Base-by-base conservation (phyloP, 768 basidiomycete genomes). In the Cyathus striatus region DNA sequence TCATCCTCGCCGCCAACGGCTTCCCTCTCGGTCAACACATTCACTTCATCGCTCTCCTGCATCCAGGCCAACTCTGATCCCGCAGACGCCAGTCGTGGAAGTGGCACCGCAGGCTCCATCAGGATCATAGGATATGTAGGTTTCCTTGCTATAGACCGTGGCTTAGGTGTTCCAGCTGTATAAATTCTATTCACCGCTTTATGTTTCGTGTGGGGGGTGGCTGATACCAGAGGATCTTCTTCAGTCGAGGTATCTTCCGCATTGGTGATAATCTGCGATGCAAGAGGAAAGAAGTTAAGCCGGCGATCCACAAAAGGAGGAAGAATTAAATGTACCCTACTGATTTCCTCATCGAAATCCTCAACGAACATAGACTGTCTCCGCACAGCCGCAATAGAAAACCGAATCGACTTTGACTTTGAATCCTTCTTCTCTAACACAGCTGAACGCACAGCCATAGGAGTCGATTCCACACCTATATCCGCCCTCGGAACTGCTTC, bases 161-260 rank as follows among this genome's bases (percentile, higher is more conserved):
- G 53, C 23, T 30, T 40, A 45, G 16, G 47, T 42, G 16, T 60
- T 38, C 59, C 57, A 6, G 55, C 56, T 6, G 60, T 62, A 50
- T 59, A 62, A 16, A 66, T 62, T 33, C 62, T 55, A 40, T 60
- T 59, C 16, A 56, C 43, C n/a, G 38, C 33, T 18, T 51, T 55
- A 10, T 23, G 20, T 30, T 50, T 55, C n/a, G 51, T 32, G 26
- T 46, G 51, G 23, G 49, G 49, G 1, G 62, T 56, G 30, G 38
- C 38, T 14, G 38, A 32, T n/a, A 42, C 34, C 9, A 27, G 25
- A 17, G 45, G 21, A 17, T 49, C 38, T 25, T 45, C 38, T 39
- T 49, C 43, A 30, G 12, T 14, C 17, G 35, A 36, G 35, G 1
- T 18, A 22, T 62, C 59, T 16, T 58, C 45, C 12, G 59, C 57